These are phyloP conservation scores for Aspergillus mulundensis DNA, from an alignment of 495 filamentous ascomycete genomes.

Conservation along the genomic window DNA sequence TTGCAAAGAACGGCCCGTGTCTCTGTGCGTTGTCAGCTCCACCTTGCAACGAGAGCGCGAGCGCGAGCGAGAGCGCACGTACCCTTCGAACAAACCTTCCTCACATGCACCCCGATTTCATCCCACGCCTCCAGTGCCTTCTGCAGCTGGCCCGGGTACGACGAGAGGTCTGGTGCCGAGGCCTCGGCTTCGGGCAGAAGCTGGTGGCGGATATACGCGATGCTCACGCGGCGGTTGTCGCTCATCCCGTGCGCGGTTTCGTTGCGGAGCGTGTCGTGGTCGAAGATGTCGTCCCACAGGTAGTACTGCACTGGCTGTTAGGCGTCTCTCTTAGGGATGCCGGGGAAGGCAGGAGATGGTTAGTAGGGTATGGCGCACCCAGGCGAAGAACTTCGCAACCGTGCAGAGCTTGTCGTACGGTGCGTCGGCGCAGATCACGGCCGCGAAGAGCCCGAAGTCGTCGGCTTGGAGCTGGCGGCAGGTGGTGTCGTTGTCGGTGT, in stretches of 20 bases:
- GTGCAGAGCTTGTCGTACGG: slow-evolving; percentile 12
- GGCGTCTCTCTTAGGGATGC: too few species aligned
- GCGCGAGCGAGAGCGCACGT: too few species aligned
- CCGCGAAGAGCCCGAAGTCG: slow-evolving; percentile 11
- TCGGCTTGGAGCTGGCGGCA: slow-evolving; percentile 5
- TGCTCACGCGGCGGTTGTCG: slow-evolving; percentile 1
- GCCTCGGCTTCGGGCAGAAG: background rate
- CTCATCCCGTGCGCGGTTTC: background rate
- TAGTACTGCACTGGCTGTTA: background rate
- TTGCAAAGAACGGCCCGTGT: too few species aligned
- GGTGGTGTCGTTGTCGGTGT: background rate
- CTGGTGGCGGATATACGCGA: slow-evolving; percentile 10
- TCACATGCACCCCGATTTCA: too few species aligned
- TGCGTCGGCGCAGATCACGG: slow-evolving; percentile 6
- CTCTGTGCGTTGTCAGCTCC: too few species aligned
- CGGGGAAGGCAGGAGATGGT: too few species aligned
- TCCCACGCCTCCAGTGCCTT: too few species aligned
- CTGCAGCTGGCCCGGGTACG: too few species aligned
- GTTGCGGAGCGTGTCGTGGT: slow-evolving; percentile 1
- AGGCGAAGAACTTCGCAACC: slow-evolving; percentile 9
- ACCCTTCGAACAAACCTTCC: too few species aligned
- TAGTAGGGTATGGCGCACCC: background rate
- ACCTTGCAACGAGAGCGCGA: too few species aligned
- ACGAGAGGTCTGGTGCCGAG: background rate
- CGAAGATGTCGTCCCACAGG: slow-evolving; percentile 13